phyloP scores from a whole-genome alignment of 139 green algal genomes.

The Asterochloris sp. region DNA sequence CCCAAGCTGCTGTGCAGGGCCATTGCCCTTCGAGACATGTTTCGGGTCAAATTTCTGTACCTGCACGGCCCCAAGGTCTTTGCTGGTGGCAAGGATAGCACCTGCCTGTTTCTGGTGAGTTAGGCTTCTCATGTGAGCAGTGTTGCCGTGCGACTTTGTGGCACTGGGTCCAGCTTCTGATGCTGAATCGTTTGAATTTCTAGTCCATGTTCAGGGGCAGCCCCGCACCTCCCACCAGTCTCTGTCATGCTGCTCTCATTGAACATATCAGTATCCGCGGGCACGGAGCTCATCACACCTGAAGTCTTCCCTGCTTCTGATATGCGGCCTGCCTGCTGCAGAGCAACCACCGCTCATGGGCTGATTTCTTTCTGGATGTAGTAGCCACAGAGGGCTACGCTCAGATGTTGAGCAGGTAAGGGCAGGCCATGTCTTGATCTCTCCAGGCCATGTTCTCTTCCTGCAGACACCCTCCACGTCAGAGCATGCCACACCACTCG shows the following conservation, averaged over 20 bases:
- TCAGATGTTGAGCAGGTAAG: slow-evolving; percentile 69
- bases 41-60: slow-evolving; percentile 37
- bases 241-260: too few species aligned
- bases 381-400: slow-evolving; percentile 74
- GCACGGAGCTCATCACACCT: too few species aligned
- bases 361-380: slow-evolving; percentile 88
- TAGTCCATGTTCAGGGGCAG: too few species aligned
- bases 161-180: too few species aligned
- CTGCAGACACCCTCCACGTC: not conserved
- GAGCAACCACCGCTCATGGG: slow-evolving; percentile 88
- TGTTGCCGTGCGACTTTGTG: too few species aligned
- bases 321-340: slow-evolving; percentile 35
- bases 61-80: slow-evolving; percentile 40
- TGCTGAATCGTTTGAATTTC: too few species aligned
- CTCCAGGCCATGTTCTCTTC: not conserved
- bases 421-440: not conserved
- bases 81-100: slow-evolving; percentile 25
- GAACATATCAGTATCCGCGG: too few species aligned
- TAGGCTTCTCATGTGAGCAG: too few species aligned
- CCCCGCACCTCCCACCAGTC: too few species aligned
- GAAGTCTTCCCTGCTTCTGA: too few species aligned
- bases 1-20: slow-evolving; percentile 28
- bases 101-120: slow-evolving; percentile 61
- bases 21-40: slow-evolving; percentile 31
- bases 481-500: not conserved